These are phyloP conservation scores for Elsinoe necatrix DNA, from an alignment of 2,329 filamentous ascomycete species.

Conservation along the genomic window DNA sequence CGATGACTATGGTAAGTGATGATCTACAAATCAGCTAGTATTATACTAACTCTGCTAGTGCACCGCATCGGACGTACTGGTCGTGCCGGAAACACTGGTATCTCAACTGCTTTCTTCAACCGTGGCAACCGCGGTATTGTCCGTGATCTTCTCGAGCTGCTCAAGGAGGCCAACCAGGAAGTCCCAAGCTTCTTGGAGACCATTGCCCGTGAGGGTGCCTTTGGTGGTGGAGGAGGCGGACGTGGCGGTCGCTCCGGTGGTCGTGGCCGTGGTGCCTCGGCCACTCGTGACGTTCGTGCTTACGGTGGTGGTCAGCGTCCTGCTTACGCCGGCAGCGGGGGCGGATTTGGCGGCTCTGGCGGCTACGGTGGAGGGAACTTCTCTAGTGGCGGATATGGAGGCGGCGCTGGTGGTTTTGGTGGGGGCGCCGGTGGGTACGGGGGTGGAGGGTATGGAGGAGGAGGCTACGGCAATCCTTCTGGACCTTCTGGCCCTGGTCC, in stretches of 20 bases:
- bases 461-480: conserved; percentile 64
- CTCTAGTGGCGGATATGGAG: conserved; percentile 21
- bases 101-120: conserved; percentile 99
- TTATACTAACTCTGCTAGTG: conserved; percentile 40
- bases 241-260: conserved; percentile 57
- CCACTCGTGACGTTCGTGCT: conserved; percentile 79
- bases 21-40: not conserved
- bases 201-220: conserved; percentile 86
- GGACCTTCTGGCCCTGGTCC: conserved; percentile 48
- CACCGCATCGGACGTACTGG: conserved; percentile 99
- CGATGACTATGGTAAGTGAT: conserved; percentile 62
- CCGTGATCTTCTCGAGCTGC: conserved; percentile 88
- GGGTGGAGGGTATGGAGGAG: conserved; percentile 38
- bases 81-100: conserved; percentile 97
- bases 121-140: conserved; percentile 97
- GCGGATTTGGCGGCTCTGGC: conserved; percentile 38
- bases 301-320: conserved; percentile 37
- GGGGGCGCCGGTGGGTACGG: conserved; percentile 35
- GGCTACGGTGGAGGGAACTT: conserved; percentile 36
- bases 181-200: conserved; percentile 90
- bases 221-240: conserved; percentile 63
- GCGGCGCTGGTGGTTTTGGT: conserved; percentile 36
- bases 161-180: conserved; percentile 98
- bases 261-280: conserved; percentile 58
- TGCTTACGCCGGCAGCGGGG: conserved; percentile 56